Percentiles rank a stretch among this genome's conserved stretches.
Conservation (phyloP, 1,284 basidiomycete genomes). For the Vanrija pseudolonga region DNA sequence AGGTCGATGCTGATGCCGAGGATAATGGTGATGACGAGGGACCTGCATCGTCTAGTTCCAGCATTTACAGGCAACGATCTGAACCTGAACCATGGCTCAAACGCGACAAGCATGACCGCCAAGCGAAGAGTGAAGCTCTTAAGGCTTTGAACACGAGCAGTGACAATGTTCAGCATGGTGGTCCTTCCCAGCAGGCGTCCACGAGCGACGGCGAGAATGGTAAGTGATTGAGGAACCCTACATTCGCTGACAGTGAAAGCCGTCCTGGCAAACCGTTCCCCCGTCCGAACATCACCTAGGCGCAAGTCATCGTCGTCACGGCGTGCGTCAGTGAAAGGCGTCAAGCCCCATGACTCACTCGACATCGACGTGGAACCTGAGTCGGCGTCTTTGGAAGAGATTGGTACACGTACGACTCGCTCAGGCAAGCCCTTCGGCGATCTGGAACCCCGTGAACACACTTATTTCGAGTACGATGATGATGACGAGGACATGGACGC, state of each 20-base stretch:
- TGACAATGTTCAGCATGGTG: not conserved
- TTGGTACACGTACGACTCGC: conserved; percentile 25
- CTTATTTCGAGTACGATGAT: conserved; percentile 47
- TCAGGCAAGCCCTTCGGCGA: conserved; percentile 38
- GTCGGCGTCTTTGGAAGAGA: conserved; percentile 13
- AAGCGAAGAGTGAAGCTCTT: not conserved
- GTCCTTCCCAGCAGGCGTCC: too few relatives aligned
- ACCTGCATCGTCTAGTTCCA: too few relatives aligned
- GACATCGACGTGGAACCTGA: too few relatives aligned
- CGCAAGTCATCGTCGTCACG: conserved; percentile 9
- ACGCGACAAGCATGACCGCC: not conserved
- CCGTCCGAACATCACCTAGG: not conserved
- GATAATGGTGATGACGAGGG: conserved; percentile 34
- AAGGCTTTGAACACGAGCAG: not conserved
- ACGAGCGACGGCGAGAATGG: too few relatives aligned
- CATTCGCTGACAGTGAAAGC: not conserved
- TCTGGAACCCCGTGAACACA: conserved; percentile 28
- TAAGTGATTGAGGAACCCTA: not conserved
- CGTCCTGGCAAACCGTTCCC: not conserved
- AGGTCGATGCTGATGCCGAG: conserved; percentile 51
- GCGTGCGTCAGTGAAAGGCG: not conserved
- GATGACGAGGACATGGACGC: conserved; percentile 36
- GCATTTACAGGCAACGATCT: too few relatives aligned
- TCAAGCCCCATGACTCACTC: conserved; percentile 24
- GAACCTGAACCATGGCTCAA: not conserved